Percentiles rank a stretch among this genome's conserved stretches.
phyloP scores from a whole-genome alignment of 192 early-diverging fungal genomes.

The Rhizophagus clarus region DNA sequence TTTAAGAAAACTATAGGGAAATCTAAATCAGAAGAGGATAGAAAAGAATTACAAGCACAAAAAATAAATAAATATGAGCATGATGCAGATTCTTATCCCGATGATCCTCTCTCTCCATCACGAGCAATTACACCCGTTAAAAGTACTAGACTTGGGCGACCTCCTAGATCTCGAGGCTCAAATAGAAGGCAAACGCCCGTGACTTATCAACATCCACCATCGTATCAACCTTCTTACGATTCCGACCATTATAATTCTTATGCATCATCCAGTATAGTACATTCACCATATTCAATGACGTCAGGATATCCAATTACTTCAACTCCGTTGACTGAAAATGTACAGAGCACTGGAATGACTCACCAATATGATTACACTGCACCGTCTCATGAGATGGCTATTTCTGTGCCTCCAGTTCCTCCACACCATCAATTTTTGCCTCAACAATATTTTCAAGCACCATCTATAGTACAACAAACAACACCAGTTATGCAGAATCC shows the following conservation, averaged over 20 bases:
- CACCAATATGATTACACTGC: neutral
- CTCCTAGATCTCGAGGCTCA: neutral
- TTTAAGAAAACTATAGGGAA: slow-evolving; percentile 4
- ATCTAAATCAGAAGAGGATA: neutral
- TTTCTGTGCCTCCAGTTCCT: slow-evolving; percentile 18
- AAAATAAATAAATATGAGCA: neutral
- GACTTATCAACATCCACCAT: neutral
- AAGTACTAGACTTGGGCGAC: neutral
- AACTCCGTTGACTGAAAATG: neutral
- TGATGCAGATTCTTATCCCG: neutral
- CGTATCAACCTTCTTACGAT: neutral
- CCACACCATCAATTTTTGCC: neutral
- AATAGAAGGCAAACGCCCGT: neutral
- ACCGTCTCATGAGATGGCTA: neutral
- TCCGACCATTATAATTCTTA: neutral
- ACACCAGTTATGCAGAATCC: neutral
- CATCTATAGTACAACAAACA: neutral
- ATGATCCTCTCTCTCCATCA: neutral
- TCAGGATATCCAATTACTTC: neutral
- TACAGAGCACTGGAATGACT: neutral
- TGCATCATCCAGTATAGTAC: neutral
- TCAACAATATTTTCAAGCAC: slow-evolving; percentile 2
- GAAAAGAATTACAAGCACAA: neutral
- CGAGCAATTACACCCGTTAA: neutral
- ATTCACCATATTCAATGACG: neutral